phyloP scores from a whole-genome alignment of 2,329 filamentous ascomycete species.

The Stemphylium lycopersici region DNA sequence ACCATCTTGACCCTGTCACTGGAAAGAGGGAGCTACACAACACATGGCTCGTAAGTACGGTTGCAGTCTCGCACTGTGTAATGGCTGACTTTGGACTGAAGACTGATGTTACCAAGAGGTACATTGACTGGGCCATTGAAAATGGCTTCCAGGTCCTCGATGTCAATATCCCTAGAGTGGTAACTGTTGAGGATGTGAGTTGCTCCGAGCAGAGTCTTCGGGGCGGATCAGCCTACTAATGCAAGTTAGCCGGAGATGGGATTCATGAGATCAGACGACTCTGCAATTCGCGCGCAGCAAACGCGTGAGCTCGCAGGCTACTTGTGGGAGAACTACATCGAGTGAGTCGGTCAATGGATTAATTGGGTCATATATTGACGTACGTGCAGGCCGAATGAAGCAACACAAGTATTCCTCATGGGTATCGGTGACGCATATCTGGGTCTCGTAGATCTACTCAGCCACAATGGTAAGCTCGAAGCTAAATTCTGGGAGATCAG shows the following conservation, averaged over 20 bases:
- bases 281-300: conserved; percentile 49
- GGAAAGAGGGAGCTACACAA: conserved; percentile 82
- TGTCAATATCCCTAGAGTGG: conserved; percentile 83
- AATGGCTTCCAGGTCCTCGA: conserved; percentile 86
- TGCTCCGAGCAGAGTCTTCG: neutral
- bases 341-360: conserved; percentile 54
- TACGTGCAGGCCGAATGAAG: conserved; percentile 58
- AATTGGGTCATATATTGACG: conserved; percentile 6
- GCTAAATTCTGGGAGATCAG: neutral
- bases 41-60: conserved; percentile 77
- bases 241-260: conserved; percentile 25
- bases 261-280: conserved; percentile 57
- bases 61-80: conserved; percentile 38
- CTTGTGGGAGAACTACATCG: conserved; percentile 96
- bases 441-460: conserved; percentile 80
- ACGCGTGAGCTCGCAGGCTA: conserved; percentile 79
- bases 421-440: conserved; percentile 89
- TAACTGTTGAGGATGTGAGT: conserved; percentile 67
- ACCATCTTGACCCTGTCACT: conserved; percentile 58
- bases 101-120: conserved; percentile 81
- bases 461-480: conserved; percentile 67
- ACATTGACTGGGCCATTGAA: conserved; percentile 82
- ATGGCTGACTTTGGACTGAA: conserved; percentile 57
- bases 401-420: conserved; percentile 79
- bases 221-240: conserved; percentile 3